Conservation (phyloP, 306 rosid genomes). For the Calophaca sinica region DNA sequence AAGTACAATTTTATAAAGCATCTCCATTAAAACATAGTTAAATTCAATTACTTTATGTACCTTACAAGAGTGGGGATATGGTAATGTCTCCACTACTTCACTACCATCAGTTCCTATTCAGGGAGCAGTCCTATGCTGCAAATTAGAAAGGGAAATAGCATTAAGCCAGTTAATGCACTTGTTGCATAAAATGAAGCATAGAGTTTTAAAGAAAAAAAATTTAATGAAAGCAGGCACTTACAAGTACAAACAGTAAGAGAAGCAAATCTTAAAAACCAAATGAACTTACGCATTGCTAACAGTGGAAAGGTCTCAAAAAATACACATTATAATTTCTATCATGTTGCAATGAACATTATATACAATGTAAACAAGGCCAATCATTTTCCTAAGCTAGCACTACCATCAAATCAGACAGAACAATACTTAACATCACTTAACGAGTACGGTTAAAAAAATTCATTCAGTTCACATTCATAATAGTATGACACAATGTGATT, state of each 20-base stretch:
- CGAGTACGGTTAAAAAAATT: constrained; percentile 10
- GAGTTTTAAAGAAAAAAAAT: too few relatives aligned
- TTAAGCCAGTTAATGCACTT: too few relatives aligned
- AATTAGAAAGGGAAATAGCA: too few relatives aligned
- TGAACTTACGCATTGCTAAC: constrained; percentile 31
- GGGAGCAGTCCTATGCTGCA: too few relatives aligned
- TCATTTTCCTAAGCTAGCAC: constrained; percentile 30
- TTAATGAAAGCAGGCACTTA: constrained; percentile 7
- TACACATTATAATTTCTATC: constrained; percentile 8
- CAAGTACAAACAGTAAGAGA: constrained; percentile 24
- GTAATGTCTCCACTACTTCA: too few relatives aligned
- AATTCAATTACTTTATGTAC: too few relatives aligned
- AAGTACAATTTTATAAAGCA: too few relatives aligned
- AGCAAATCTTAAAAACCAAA: constrained; percentile 35
- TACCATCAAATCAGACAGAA: constrained; percentile 24
- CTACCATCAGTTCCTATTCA: too few relatives aligned
- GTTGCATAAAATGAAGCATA: too few relatives aligned
- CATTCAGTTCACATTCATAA: constrained; percentile 27
- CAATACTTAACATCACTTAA: constrained; percentile 26
- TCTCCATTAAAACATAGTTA: too few relatives aligned
- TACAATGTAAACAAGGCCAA: constrained; percentile 28
- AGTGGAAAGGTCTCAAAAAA: constrained; percentile 38
- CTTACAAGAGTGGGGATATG: too few relatives aligned
- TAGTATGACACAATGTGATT: neutral
- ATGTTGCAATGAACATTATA: constrained; percentile 28